Evolutionary conservation across 2,329 filamentous ascomycete species (phyloP), one percentile per base, ranked within the genome.

Genomic region (Fusarium sulawesiense): DNA sequence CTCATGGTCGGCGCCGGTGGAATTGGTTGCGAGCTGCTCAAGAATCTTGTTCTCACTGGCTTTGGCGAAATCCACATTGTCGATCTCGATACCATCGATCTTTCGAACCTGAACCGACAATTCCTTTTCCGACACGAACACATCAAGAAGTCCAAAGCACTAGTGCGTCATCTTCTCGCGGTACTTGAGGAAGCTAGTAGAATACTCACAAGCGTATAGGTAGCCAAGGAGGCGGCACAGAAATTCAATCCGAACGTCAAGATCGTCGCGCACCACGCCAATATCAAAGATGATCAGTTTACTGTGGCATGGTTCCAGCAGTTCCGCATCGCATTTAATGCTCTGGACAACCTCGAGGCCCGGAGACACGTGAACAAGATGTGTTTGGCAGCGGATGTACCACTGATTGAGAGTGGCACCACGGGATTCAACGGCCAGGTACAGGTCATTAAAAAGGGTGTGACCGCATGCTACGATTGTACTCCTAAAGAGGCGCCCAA

Each of bases 361-460:
- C 87, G 96, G 71, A 89, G 95, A 54, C 94, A 98, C 84, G 96
- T 98, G 70, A 99, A 99, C 80, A 92, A 91, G 79, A 98, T 99
- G 96, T 98, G 96, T 76, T 82, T 99, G 71, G 93, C 94, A 2
- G 94, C 96, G 13, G 88, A 96, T 75, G 89, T 98, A 27, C 94
- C 96, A 13, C 82, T 99, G 70, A 92, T 99, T 57, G 96, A 99
- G 83, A 98, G 95, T 78, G 96, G 96, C 42, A 99, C 96, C 0
- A 98, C 96, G 1, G 96, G 96, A 3, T 99, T 98, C 84, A 97
- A 97, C 76, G 96, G 96, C 21, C 95, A 99, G 78, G 95, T 98
- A 7, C 95, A 98, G 80, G 93, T 97, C 23, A 99, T 99, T 79
- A 94, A 93, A 80, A 95, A 94, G 85, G 92, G 93, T 41, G 84